Percentiles rank a stretch among this genome's conserved stretches.
Conservation (phyloP, 441 rosid species). For the Metrosideros polymorpha region DNA sequence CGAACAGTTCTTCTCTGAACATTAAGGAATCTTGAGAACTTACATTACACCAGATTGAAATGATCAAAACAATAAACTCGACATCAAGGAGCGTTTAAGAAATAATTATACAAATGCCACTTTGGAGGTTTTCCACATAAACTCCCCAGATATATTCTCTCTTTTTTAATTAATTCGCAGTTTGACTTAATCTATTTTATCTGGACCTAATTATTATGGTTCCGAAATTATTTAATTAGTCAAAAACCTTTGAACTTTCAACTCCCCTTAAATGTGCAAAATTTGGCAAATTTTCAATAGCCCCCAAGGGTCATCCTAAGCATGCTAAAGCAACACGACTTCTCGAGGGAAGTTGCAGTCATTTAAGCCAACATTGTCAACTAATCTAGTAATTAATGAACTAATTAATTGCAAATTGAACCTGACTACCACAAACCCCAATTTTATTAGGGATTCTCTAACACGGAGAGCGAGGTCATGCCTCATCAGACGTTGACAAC, state of each 20-base stretch:
- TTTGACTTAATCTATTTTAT: background rate
- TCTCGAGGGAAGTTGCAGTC: background rate
- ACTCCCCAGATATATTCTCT: accelerated
- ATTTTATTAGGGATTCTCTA: background rate
- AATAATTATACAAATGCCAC: background rate
- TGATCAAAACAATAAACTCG: background rate
- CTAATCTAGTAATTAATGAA: background rate
- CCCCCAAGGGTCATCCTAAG: background rate
- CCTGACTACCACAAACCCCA: background rate
- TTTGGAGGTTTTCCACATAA: background rate
- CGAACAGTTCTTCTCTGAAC: background rate
- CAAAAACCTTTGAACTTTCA: background rate
- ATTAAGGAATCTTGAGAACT: background rate
- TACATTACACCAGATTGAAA: background rate
- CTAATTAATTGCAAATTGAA: background rate
- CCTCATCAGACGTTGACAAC: background rate
- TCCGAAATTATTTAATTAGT: background rate
- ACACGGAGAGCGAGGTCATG: background rate
- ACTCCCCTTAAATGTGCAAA: background rate
- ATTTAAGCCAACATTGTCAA: background rate
- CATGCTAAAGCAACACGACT: background rate
- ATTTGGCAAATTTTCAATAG: background rate
- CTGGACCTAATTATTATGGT: background rate
- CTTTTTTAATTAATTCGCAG: background rate
- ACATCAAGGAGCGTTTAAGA: background rate